Evolutionary conservation across 164 flowering plant species (phyloP).

Genomic region (Saururus chinensis): DNA sequence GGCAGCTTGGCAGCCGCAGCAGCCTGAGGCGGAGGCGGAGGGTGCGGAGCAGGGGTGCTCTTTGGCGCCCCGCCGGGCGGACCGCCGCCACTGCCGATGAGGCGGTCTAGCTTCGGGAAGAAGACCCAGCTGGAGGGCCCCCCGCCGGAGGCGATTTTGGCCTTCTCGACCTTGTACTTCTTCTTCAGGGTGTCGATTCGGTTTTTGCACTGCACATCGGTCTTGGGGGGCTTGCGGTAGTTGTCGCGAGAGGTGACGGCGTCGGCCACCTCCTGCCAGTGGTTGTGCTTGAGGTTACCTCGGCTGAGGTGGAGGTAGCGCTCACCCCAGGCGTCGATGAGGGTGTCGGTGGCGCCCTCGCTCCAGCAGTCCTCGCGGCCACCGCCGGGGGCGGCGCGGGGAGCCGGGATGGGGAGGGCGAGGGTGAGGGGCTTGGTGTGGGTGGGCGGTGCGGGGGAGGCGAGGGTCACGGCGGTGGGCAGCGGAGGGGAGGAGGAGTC

Average conservation of each 20-base stretch:
- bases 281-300: conserved; percentile 81
- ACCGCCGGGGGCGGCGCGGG: conserved; percentile 30
- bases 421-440: conserved; percentile 31
- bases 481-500: conserved; percentile 4
- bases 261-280: conserved; percentile 87
- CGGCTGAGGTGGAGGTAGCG: conserved; percentile 69
- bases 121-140: conserved; percentile 57
- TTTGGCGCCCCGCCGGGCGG: background rate
- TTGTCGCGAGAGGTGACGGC: conserved; percentile 56
- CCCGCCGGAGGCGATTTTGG: conserved; percentile 37
- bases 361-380: conserved; percentile 95
- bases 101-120: conserved; percentile 38
- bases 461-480: conserved; percentile 14
- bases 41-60: background rate
- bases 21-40: conserved; percentile 2
- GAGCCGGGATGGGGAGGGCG: conserved; percentile 43
- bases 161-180: conserved; percentile 79
- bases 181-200: conserved; percentile 85
- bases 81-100: conserved; percentile 30
- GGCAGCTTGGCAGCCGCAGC: conserved; percentile 14
- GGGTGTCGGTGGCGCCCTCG: conserved; percentile 65
- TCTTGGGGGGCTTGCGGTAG: conserved; percentile 41
- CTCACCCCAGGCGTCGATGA: conserved; percentile 94
- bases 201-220: conserved; percentile 84
- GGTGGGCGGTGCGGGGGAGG: background rate